phyloP scores from a whole-genome alignment of 495 filamentous ascomycete genomes.

The Tuber brumale region DNA sequence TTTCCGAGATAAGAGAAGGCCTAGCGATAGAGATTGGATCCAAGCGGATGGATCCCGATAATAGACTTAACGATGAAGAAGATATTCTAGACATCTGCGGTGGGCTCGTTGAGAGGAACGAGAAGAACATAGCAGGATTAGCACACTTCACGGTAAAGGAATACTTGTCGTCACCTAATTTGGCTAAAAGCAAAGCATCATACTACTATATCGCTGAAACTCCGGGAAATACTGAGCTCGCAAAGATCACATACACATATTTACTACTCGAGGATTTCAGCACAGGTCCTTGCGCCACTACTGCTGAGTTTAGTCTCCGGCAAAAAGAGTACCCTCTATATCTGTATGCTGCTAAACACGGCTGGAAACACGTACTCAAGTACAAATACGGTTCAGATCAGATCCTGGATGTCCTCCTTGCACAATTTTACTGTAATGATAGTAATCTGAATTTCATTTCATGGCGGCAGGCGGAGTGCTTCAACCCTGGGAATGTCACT shows the following conservation, averaged over 20 bases:
- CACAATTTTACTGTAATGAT: background rate
- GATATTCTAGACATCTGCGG: constrained; percentile 16
- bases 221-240: constrained; percentile 6
- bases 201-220: constrained; percentile 3
- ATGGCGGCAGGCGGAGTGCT: background rate
- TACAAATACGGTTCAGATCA: background rate
- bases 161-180: constrained; percentile 29
- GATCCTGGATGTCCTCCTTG: background rate
- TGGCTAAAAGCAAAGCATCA: constrained; percentile 2
- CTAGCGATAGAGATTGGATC: constrained; percentile 16
- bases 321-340: constrained; percentile 3
- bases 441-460: background rate
- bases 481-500: background rate
- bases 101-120: constrained; percentile 13
- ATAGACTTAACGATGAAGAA: constrained; percentile 1
- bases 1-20: constrained; percentile 24
- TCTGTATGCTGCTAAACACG: constrained; percentile 5
- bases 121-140: constrained; percentile 9
- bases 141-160: constrained; percentile 42
- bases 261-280: constrained; percentile 13
- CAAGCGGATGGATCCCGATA: constrained; percentile 11
- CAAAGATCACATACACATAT: constrained; percentile 16
- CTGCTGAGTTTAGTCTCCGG: background rate
- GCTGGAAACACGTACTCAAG: background rate
- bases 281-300: background rate